A percentile compares a stretch with the other conserved stretches of the same genome.
Conservation (phyloP, 495 filamentous ascomycete genomes). For the Penicillium macrosclerotiorum region DNA sequence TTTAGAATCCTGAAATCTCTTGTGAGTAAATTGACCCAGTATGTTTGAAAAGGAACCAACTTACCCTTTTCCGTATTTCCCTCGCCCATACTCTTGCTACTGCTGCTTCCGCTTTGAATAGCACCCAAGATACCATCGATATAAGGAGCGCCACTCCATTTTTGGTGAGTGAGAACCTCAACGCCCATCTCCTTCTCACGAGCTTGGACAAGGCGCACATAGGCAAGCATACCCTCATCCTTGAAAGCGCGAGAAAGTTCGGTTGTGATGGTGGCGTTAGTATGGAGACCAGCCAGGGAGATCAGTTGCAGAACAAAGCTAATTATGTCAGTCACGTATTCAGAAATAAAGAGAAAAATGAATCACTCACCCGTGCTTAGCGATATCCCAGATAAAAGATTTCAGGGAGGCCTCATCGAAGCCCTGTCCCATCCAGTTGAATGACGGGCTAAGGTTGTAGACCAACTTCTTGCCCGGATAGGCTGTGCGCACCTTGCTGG, state of each 20-base stretch:
- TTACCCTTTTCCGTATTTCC: constrained; percentile 69
- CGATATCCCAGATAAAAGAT: constrained; percentile 94
- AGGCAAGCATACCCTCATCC: constrained; percentile 90
- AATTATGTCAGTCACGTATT: constrained; percentile 5
- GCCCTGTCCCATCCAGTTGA: constrained; percentile 97
- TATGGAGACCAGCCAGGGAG: constrained; percentile 86
- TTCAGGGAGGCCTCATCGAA: constrained; percentile 76
- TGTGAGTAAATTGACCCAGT: neutral
- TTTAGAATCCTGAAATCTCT: constrained; percentile 18
- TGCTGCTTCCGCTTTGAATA: constrained; percentile 86
- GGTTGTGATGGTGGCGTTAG: constrained; percentile 79
- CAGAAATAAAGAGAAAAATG: neutral
- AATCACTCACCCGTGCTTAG: constrained; percentile 68
- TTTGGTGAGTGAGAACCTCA: constrained; percentile 96
- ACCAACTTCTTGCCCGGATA: constrained; percentile 83
- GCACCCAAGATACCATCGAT: constrained; percentile 91
- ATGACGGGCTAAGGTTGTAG: constrained; percentile 92
- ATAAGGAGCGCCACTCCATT: constrained; percentile 92
- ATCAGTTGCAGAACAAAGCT: constrained; percentile 91
- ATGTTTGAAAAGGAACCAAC: constrained; percentile 8
- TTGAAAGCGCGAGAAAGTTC: constrained; percentile 83
- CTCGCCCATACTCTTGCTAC: constrained; percentile 79
- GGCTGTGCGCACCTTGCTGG: constrained; percentile 62
- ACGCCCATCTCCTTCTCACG: constrained; percentile 90
- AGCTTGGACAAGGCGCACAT: constrained; percentile 84